Evolutionary conservation across 306 rosid genomes (phyloP).

Genomic region (Trifolium dubium): DNA sequence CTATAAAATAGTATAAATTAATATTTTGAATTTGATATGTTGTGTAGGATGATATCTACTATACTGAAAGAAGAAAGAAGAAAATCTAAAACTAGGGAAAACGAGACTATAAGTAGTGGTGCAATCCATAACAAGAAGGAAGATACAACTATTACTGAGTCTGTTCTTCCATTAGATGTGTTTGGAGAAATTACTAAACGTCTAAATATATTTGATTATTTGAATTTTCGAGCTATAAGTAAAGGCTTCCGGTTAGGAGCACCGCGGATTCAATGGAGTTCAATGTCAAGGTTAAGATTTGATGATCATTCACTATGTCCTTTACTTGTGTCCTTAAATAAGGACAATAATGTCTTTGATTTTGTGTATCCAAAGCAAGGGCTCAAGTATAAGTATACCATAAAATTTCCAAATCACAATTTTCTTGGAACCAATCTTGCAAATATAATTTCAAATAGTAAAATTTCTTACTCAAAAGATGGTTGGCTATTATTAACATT

Average conservation of each 20-base stretch:
- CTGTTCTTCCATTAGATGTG: not conserved
- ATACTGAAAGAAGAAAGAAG: not conserved
- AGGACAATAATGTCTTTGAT: not conserved
- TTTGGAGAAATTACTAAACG: not conserved
- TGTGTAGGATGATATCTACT: not conserved
- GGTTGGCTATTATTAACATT: conserved; percentile 15
- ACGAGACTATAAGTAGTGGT: not conserved
- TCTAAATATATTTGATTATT: not conserved
- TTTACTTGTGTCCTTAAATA: not conserved
- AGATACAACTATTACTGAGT: not conserved
- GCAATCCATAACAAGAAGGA: not conserved
- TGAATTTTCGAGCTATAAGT: not conserved
- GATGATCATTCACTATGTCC: conserved; percentile 1
- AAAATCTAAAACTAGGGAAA: not conserved
- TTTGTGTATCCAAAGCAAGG: conserved; percentile 19
- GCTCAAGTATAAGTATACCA: not conserved
- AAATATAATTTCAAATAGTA: not conserved
- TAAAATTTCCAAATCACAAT: not conserved
- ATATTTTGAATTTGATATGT: too few species aligned
- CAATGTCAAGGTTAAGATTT: not conserved
- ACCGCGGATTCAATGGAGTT: not conserved
- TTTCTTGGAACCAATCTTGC: not conserved
- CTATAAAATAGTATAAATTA: too few species aligned
- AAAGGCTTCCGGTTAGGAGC: not conserved
- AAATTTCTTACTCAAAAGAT: conserved; percentile 18